These are phyloP conservation scores for Exserohilum rostratum DNA, from an alignment of 2,329 filamentous ascomycete genomes.

Conservation along the genomic window DNA sequence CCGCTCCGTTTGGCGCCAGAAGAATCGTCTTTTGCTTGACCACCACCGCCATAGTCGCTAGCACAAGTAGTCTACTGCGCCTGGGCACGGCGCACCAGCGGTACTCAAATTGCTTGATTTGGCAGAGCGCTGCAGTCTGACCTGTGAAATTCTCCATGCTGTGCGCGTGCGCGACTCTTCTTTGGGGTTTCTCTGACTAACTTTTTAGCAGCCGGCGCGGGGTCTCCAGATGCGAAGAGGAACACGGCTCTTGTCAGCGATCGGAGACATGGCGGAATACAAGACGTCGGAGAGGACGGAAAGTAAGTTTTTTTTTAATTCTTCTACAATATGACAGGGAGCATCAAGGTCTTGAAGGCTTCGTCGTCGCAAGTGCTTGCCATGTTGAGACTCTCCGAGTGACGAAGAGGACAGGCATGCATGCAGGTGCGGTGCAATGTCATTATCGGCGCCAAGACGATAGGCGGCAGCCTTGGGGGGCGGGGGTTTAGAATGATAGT, in stretches of 20 bases:
- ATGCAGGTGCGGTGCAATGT: constrained; percentile 22
- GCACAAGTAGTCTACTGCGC: constrained; percentile 25
- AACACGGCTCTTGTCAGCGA: no score
- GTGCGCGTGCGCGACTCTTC: constrained; percentile 28
- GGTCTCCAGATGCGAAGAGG: constrained; percentile 11
- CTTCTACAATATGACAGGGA: not conserved
- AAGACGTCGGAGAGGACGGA: not conserved
- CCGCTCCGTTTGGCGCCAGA: constrained; percentile 15
- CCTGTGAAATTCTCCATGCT: constrained; percentile 16
- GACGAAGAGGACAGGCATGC: constrained; percentile 16
- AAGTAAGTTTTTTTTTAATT: not conserved
- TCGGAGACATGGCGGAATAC: no score
- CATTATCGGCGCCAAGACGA: constrained; percentile 30
- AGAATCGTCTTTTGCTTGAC: constrained; percentile 21
- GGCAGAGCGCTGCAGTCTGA: constrained; percentile 14
- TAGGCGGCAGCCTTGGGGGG: constrained; percentile 27
- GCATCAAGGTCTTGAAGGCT: not conserved
- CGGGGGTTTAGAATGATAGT: constrained; percentile 7
- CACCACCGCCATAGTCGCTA: constrained; percentile 31
- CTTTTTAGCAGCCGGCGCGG: constrained; percentile 25
- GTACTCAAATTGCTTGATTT: constrained; percentile 16
- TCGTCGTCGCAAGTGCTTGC: not conserved
- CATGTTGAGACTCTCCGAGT: not conserved
- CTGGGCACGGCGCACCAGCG: constrained; percentile 33
- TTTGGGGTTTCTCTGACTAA: constrained; percentile 36